Conservation (phyloP, 2,329 filamentous ascomycete genomes). For the Alternaria ethzedia region DNA sequence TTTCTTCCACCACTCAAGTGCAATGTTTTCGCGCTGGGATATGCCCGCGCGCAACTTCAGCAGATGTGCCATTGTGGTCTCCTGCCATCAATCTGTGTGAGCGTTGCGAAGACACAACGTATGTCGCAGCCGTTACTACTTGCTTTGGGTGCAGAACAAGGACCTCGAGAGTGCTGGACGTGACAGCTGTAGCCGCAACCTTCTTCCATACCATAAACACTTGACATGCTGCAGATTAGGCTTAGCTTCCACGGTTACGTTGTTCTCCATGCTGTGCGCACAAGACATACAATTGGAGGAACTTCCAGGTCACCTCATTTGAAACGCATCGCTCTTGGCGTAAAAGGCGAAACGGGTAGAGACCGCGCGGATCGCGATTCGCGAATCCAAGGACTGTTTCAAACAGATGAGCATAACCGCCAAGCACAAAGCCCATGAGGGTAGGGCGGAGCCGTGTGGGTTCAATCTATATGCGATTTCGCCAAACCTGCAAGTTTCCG, state of each 20-base stretch:
- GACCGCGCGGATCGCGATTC: conserved; percentile 10
- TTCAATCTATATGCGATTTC: conserved; percentile 10
- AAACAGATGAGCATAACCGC: conserved; percentile 20
- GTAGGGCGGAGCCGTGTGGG: conserved; percentile 2
- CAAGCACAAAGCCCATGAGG: conserved; percentile 1
- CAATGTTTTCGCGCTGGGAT: background rate
- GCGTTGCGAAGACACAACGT: background rate
- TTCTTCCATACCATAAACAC: background rate
- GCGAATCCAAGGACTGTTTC: conserved; percentile 22
- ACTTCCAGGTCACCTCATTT: background rate
- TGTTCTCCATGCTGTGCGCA: background rate
- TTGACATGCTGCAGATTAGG: background rate
- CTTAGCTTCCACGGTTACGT: background rate
- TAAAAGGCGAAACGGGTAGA: conserved; percentile 2
- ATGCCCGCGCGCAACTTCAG: background rate
- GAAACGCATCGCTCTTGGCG: conserved; percentile 12
- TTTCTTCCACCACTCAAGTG: conserved; percentile 1
- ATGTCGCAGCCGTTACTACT: background rate
- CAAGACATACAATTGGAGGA: conserved; percentile 12
- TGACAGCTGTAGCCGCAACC: background rate
- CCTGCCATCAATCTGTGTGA: background rate
- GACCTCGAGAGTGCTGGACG: too few species aligned
- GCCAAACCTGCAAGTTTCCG: background rate
- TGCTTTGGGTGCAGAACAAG: background rate
- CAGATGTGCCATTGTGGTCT: background rate